Evolutionary conservation across 306 rosid genomes (phyloP).

Genomic region (Oemleria cerasiformis): DNA sequence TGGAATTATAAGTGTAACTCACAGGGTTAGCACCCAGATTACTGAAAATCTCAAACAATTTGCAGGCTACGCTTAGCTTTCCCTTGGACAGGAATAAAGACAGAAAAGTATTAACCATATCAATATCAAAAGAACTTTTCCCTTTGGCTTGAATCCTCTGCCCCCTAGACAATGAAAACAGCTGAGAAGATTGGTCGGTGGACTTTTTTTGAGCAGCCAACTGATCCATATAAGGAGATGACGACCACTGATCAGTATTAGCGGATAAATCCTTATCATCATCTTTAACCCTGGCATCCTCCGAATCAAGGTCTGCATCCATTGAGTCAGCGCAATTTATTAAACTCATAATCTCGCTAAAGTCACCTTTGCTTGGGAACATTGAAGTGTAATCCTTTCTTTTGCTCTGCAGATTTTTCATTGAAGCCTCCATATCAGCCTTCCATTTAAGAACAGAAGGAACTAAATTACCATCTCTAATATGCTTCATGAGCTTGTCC

Average conservation of each 20-base stretch:
- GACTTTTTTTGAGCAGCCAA: constrained; percentile 54
- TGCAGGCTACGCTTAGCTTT: constrained; percentile 81
- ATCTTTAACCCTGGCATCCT: constrained; percentile 25
- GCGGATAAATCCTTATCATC: constrained; percentile 19
- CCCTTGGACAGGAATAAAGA: constrained; percentile 87
- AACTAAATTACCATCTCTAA: constrained; percentile 67
- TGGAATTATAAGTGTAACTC: constrained; percentile 75
- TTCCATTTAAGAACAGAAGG: constrained; percentile 75
- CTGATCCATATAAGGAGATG: constrained; percentile 77
- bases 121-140: constrained; percentile 52
- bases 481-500: constrained; percentile 77
- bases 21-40: constrained; percentile 68
- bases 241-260: constrained; percentile 61
- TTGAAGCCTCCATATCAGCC: constrained; percentile 64
- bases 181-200: constrained; percentile 28
- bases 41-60: constrained; percentile 78
- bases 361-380: constrained; percentile 63
- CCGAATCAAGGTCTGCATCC: constrained; percentile 15
- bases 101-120: constrained; percentile 86
- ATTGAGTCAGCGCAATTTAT: constrained; percentile 30
- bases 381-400: constrained; percentile 58
- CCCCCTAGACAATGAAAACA: constrained; percentile 48
- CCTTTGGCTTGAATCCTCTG: constrained; percentile 65
- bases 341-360: constrained; percentile 48
- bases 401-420: constrained; percentile 53